Base-by-base conservation (phyloP, 108 stramenopile genomes). In the Mediolabrus comicus region DNA sequence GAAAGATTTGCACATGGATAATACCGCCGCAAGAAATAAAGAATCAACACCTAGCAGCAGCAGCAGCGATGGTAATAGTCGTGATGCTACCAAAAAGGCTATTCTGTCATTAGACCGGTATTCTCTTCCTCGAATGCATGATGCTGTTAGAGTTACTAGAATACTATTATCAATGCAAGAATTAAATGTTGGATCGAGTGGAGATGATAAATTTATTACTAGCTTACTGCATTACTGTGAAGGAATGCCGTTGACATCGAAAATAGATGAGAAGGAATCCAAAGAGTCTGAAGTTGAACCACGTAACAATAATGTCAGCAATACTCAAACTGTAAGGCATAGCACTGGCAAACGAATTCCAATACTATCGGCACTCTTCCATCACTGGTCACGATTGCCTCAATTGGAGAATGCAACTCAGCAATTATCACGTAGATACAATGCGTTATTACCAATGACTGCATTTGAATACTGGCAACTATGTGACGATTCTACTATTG, bases 61-160 rank as follows among this genome's bases (percentile, higher is more conserved):
- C n/a, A 43, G 4, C 3, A 43, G 0, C 0, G 41, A 17, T 16
- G 46, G 46, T 22, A 22, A n/a, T 22, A 49, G 22, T 49, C 46
- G 46, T 22, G 19, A 49, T 24, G 2, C 29, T 4, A 6, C 11
- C 12, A 59, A 60, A 24, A 52, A 33, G 8, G 67, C 66, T 1
- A 36, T 74, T n/a, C n/a, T 30, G 5, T 69, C 73, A 3, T 19
- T 69, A n/a, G 77, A 74, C 34, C 34, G 26, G 10, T 79, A 69
- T 61, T 79, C 77, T 10, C 66, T 79, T 10, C 67, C 66, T 17
- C 24, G 77, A 62, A 79, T 67, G 77, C 66, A 69, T 10, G 67
- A 74, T 43, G 72, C 72, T 6, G 65, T 69, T 29, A 34, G 77
- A 33, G 56, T 74, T 13, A 74, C 77, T 9, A 19, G 72, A 2